A percentile compares a stretch with the other conserved stretches of the same genome.
Conservation (phyloP, 2,329 filamentous ascomycete genomes). For the Ilyonectria destructans region DNA sequence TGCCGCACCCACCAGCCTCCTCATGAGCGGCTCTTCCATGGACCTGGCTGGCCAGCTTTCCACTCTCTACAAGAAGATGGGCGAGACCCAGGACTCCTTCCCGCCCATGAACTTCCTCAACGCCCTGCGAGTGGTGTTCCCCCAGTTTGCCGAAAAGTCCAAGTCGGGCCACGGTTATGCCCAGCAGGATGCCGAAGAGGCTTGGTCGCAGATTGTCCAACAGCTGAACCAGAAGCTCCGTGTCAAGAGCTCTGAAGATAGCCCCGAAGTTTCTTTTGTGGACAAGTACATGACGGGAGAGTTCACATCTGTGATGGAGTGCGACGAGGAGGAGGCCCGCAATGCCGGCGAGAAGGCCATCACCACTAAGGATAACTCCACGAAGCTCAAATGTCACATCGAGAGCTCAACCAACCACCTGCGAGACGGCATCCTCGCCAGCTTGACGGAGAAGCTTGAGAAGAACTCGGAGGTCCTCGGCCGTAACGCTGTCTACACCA, state of each 20-base stretch:
- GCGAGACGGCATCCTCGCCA: conserved; percentile 87
- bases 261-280: conserved; percentile 79
- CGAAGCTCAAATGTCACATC: conserved; percentile 98
- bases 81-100: conserved; percentile 89
- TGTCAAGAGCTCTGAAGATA: conserved; percentile 68
- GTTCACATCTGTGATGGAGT: conserved; percentile 85
- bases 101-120: conserved; percentile 87
- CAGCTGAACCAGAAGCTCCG: conserved; percentile 86
- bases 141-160: conserved; percentile 93
- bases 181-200: conserved; percentile 99
- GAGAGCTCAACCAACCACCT: conserved; percentile 90
- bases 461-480: conserved; percentile 86
- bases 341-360: conserved; percentile 82
- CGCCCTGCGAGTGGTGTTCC: conserved; percentile 84
- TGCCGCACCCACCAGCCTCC: conserved; percentile 61
- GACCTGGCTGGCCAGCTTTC: conserved; percentile 86
- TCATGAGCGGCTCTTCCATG: conserved; percentile 58
- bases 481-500: conserved; percentile 88
- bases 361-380: conserved; percentile 81
- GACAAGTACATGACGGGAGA: conserved; percentile 92
- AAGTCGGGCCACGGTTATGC: conserved; percentile 89
- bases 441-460: conserved; percentile 90
- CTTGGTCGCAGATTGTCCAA: conserved; percentile 95
- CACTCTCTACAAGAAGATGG: conserved; percentile 91
- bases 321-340: conserved; percentile 85